These are phyloP conservation scores for Talaromyces trachyspermus DNA, from an alignment of 495 filamentous ascomycete species.

Conservation along the genomic window DNA sequence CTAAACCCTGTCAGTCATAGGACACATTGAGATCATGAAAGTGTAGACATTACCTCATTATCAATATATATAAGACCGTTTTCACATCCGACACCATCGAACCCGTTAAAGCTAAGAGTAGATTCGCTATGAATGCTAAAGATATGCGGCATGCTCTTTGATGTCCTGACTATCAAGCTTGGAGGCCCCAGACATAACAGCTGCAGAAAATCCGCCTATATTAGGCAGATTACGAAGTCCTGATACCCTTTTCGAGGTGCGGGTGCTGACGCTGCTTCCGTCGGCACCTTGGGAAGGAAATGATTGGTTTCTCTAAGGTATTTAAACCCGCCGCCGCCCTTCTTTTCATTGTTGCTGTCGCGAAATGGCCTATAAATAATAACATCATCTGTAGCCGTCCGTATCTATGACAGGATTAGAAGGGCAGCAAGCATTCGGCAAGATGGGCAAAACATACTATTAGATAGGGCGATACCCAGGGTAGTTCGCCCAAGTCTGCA, in stretches of 20 bases:
- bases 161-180: slow-evolving; percentile 70
- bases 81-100: slow-evolving; percentile 67
- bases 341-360: slow-evolving; percentile 19
- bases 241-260: slow-evolving; percentile 29
- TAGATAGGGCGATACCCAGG: slow-evolving; percentile 64
- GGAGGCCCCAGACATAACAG: slow-evolving; percentile 76
- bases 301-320: slow-evolving; percentile 70
- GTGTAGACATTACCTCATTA: slow-evolving; percentile 21
- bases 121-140: slow-evolving; percentile 57
- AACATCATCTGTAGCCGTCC: slow-evolving; percentile 71
- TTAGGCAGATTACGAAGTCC: slow-evolving; percentile 58
- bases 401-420: slow-evolving; percentile 44
- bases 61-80: slow-evolving; percentile 78
- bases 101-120: slow-evolving; percentile 59
- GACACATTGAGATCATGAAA: background rate
- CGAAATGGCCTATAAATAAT: slow-evolving; percentile 80
- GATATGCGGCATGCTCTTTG: slow-evolving; percentile 65
- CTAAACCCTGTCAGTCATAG: slow-evolving; percentile 24
- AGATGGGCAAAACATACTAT: slow-evolving; percentile 47
- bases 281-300: slow-evolving; percentile 43
- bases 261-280: slow-evolving; percentile 32
- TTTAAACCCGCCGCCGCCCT: slow-evolving; percentile 43
- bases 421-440: slow-evolving; percentile 5
- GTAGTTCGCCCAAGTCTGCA: slow-evolving; percentile 73
- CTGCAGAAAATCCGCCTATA: slow-evolving; percentile 64